Evolutionary conservation across 371 early-diverging fungal species (phyloP), one percentile per base, ranked within the genome.

Genomic region (Phascolomyces articulosus): DNA sequence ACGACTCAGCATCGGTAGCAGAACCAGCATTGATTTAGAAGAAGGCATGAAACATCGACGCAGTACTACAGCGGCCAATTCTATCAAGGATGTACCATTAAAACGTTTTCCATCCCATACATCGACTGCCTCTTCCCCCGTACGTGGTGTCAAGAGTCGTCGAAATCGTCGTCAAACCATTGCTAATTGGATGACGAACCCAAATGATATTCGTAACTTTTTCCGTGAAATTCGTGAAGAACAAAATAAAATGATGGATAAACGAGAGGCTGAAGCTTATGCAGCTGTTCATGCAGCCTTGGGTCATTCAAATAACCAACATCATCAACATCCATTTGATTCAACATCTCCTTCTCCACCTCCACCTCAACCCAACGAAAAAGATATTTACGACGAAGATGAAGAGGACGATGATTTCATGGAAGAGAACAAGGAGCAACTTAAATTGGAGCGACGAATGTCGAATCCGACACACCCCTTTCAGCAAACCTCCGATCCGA

Each of bases 41-140:
- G 55, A 55, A 18, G 73, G 61, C 18, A 20, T 21, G 13, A 38
- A 57, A 20, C 63, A 55, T 23, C 64, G 48, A 15, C 24, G 21
- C n/a, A 48, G 41, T 21, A 55, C 31, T 40, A 34, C 34, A 34
- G 54, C 26, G 34, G 11, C 58, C 34, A 55, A 54, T 49, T 9
- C 55, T 26, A 38, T 44, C 44, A 44, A 44, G 4, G 44, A 44
- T 21, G 24, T 24, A 23, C 21, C 40, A 13, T 34, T 41, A 21
- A 63, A 53, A 40, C 73, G 70, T 13, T 58, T 70, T 18, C 24
- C 71, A 26, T 75, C 75, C 0, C 60, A 73, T 26, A 11, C 64
- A 1, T 75, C 76, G 1, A 57, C 63, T 15, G 60, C 56, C 2
- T 75, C 79, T 10, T 58, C 62, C 2, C 70, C 70, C 40, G 63